Base-by-base conservation (phyloP, 495 filamentous ascomycete species). In the Podospora conica region DNA sequence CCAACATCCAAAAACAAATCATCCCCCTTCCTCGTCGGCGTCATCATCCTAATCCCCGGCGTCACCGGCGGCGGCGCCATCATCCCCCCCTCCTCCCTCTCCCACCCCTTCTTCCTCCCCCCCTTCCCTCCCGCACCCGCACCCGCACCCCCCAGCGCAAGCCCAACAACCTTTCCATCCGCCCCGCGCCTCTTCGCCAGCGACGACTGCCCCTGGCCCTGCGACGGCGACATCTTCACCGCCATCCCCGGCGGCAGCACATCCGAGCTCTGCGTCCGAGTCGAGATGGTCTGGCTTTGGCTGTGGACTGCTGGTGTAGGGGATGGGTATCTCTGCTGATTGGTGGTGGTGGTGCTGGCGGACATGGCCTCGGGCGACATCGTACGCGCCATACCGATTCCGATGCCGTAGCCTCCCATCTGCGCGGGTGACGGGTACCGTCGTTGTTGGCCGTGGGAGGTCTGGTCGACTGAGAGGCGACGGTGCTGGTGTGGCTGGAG, bases 171-270 rank as follows among this genome's bases (percentile, higher is more conserved):
- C 61, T 76, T 79, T 25, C 40, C 40, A 48, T 82, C 78, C 15
- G 77, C 75, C 6, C 83, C 83, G 15, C 81, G 68, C 5, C 83
- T 74, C 69, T 85, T 84, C 1, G 82, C 77, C 3, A 85, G 74
- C 9, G 58, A 59, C n/a, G 27, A 31, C 12, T 59, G 11, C n/a
- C 28, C 59, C n/a, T 33, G 61, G 9, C 20, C n/a, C 3, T 24
- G 11, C 24, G 4, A 1, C 18, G 4, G 57, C 15, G 20, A 12
- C 4, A 1, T 3, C 23, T n/a, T 7, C 40, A 15, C 40, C 40
- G n/a, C n/a, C 40, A 48, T 48, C 40, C 40, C 40, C 40, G 40
- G 40, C 18, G n/a, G 15, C 40, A 48, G 11, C 40, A 48, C 40
- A n/a, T 48, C 40, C 40, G 40, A 48, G 15, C 15, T n/a, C 40